phyloP scores from a whole-genome alignment of 1,284 basidiomycete species.

The Tilletiaria anomala region DNA sequence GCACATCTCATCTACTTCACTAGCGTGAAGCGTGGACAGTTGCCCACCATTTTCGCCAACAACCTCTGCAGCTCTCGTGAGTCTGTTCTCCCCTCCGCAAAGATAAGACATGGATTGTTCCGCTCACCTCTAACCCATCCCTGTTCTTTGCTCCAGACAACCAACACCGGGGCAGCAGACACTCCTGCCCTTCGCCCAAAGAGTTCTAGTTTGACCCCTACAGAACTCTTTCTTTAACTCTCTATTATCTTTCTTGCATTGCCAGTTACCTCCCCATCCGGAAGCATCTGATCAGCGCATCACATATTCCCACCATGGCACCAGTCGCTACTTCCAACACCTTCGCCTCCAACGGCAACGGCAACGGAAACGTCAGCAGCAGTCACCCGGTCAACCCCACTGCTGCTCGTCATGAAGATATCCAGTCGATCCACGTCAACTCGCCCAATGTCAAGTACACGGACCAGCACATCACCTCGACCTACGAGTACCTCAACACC shows the following conservation, averaged over 20 bases:
- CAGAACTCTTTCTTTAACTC: slow-evolving; percentile 7
- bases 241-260: slow-evolving; percentile 1
- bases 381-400: slow-evolving; percentile 27
- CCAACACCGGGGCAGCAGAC: slow-evolving; percentile 34
- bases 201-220: slow-evolving; percentile 1
- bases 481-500: slow-evolving; percentile 37
- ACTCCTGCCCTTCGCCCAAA: slow-evolving; percentile 31
- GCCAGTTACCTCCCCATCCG: too few species aligned
- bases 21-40: too few species aligned
- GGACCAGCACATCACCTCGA: slow-evolving; percentile 24
- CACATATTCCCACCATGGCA: slow-evolving; percentile 24
- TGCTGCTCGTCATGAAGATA: slow-evolving; percentile 34
- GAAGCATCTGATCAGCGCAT: too few species aligned
- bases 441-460: slow-evolving; percentile 36
- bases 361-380: neutral
- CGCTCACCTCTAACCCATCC: neutral
- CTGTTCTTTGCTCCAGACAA: slow-evolving; percentile 11
- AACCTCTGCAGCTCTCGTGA: slow-evolving; percentile 33
- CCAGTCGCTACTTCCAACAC: slow-evolving; percentile 17
- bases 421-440: slow-evolving; percentile 31
- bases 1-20: too few species aligned
- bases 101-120: neutral
- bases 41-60: slow-evolving; percentile 34
- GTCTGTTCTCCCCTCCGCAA: slow-evolving; percentile 2
- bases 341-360: slow-evolving; percentile 9